Evolutionary conservation across 2,329 filamentous ascomycete genomes (phyloP).

Genomic region (Exserohilum turcica): DNA sequence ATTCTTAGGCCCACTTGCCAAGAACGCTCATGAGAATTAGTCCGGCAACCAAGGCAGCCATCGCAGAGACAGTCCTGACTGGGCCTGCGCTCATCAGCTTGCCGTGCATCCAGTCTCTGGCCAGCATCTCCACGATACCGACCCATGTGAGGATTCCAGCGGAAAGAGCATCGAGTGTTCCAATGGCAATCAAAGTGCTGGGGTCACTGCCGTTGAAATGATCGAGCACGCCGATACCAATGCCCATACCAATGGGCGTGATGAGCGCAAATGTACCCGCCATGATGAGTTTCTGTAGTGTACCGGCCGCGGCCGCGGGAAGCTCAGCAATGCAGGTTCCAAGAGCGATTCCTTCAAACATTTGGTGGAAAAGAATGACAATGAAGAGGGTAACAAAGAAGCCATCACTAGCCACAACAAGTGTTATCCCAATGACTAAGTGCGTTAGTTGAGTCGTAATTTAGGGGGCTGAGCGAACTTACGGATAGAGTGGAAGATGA

Average conservation of each 20-base stretch:
- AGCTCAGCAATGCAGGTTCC: conserved; percentile 72
- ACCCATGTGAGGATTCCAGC: conserved; percentile 82
- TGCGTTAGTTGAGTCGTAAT: background rate
- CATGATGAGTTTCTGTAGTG: conserved; percentile 63
- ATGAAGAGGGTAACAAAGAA: conserved; percentile 59
- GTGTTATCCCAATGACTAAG: conserved; percentile 66
- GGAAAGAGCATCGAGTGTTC: conserved; percentile 73
- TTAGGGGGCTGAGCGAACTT: conserved; percentile 37
- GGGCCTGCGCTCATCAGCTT: conserved; percentile 57
- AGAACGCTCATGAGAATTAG: conserved; percentile 73
- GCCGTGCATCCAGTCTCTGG: conserved; percentile 69
- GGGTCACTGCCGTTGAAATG: conserved; percentile 75
- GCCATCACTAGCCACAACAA: conserved; percentile 59
- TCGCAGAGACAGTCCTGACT: conserved; percentile 56
- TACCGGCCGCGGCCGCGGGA: conserved; percentile 44
- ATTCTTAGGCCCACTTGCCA: conserved; percentile 71
- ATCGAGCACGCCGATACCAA: conserved; percentile 73
- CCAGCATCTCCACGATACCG: conserved; percentile 79
- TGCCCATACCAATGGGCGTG: conserved; percentile 79
- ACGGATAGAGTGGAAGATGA: conserved; percentile 76
- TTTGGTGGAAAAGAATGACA: conserved; percentile 78
- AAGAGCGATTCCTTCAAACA: conserved; percentile 77
- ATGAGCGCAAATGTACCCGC: conserved; percentile 69
- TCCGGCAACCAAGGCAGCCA: conserved; percentile 63
- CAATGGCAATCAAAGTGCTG: conserved; percentile 71